Evolutionary conservation across 805 yeast genomes (phyloP).

Genomic region (Huiozyma sinensis): DNA sequence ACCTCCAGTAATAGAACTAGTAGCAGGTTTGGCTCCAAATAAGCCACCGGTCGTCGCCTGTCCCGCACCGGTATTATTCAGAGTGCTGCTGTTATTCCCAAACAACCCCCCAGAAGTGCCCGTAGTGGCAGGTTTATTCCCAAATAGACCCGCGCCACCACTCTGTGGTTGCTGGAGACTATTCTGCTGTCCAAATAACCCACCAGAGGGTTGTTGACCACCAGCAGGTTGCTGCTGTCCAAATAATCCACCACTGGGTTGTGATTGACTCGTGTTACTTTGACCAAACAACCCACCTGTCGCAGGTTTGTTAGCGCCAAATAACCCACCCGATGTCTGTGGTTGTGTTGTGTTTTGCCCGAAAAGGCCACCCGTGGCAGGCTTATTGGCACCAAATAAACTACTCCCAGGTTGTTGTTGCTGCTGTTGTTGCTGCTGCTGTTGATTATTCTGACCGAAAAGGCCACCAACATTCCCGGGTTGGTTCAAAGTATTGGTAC

Average conservation of each 20-base stretch:
- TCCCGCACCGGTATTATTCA: background rate
- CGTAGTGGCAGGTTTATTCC: slow-evolving; percentile 3
- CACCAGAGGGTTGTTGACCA: slow-evolving; percentile 12
- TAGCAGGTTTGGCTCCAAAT: slow-evolving; percentile 10
- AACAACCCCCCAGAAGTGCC: slow-evolving; percentile 11
- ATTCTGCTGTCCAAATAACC: slow-evolving; percentile 15
- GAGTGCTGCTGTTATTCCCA: slow-evolving; percentile 6
- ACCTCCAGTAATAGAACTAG: slow-evolving; percentile 20
- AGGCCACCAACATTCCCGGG: slow-evolving; percentile 25
- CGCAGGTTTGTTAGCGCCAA: slow-evolving; percentile 28
- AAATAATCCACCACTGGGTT: slow-evolving; percentile 24
- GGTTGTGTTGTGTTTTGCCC: slow-evolving; percentile 11
- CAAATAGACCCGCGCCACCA: slow-evolving; percentile 9
- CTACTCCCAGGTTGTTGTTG: slow-evolving; percentile 6
- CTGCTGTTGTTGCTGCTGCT: slow-evolving; percentile 5
- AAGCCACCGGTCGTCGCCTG: slow-evolving; percentile 7
- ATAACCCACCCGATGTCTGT: slow-evolving; percentile 20
- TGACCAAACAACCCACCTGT: slow-evolving; percentile 19
- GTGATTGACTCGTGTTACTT: slow-evolving; percentile 2
- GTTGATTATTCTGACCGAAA: slow-evolving; percentile 19
- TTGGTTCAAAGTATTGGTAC: slow-evolving; percentile 23
- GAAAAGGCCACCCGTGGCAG: slow-evolving; percentile 7
- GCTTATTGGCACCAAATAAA: slow-evolving; percentile 6
- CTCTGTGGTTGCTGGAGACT: slow-evolving; percentile 16
- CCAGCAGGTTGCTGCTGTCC: slow-evolving; percentile 23